These are phyloP conservation scores for Coix lacrymajobi DNA, from an alignment of 176 grass and related monocot genomes.

Conservation along the genomic window DNA sequence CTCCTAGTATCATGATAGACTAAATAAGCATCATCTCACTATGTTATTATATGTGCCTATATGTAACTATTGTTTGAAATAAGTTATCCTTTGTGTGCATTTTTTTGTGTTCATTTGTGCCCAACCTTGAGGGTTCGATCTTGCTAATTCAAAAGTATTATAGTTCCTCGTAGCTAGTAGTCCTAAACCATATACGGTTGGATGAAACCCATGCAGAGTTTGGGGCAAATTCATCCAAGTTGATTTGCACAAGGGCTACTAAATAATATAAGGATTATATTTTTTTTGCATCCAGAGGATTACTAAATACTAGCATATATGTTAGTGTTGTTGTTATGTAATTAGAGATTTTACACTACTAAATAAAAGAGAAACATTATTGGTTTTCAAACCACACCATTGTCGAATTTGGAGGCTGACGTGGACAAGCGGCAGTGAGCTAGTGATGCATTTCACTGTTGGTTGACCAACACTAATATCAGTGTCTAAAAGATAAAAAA, in stretches of 20 bases:
- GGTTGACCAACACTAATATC: no score
- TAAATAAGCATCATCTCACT: background rate
- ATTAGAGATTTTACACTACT: background rate
- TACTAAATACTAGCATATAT: background rate
- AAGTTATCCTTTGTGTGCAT: background rate
- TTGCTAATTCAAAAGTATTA: background rate
- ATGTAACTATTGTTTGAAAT: constrained; percentile 1
- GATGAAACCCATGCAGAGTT: no score
- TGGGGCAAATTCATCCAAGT: background rate
- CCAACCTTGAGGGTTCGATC: background rate
- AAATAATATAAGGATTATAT: background rate
- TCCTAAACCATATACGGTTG: background rate
- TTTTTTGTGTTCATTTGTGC: background rate
- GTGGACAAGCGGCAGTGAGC: no score
- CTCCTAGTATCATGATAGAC: background rate
- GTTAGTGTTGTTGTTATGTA: background rate
- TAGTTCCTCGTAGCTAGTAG: background rate
- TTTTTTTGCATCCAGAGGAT: background rate
- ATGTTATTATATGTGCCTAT: background rate
- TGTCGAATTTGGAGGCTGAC: no score
- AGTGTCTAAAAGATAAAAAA: no score
- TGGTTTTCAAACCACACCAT: no score
- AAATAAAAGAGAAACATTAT: no score
- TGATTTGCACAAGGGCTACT: background rate
- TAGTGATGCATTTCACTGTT: no score